These are phyloP conservation scores for Penicillium soppii DNA, from an alignment of 495 filamentous ascomycete species.

Conservation along the genomic window DNA sequence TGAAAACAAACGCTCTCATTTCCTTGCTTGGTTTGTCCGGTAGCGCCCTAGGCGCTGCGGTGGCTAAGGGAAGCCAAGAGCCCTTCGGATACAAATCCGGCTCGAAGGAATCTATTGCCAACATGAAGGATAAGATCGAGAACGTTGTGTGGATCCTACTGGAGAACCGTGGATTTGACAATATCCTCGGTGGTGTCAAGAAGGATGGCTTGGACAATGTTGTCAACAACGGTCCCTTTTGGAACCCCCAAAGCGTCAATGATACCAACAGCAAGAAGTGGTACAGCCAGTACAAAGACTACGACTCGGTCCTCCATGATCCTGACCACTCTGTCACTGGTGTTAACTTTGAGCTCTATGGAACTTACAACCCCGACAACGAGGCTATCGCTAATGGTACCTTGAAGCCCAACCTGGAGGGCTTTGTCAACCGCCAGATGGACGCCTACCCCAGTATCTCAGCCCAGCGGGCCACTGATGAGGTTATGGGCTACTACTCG, in stretches of 20 bases:
- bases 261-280: slow-evolving; percentile 34
- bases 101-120: slow-evolving; percentile 32
- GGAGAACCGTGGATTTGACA: slow-evolving; percentile 50
- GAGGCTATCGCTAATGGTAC: slow-evolving; percentile 33
- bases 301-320: slow-evolving; percentile 48
- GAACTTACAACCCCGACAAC: slow-evolving; percentile 44
- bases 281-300: slow-evolving; percentile 41
- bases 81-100: slow-evolving; percentile 28
- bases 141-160: slow-evolving; percentile 46
- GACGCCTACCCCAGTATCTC: slow-evolving; percentile 27
- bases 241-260: slow-evolving; percentile 38
- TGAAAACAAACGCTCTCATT: slow-evolving; percentile 26
- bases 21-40: slow-evolving; percentile 25
- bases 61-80: slow-evolving; percentile 3
- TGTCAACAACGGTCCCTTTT: slow-evolving; percentile 45
- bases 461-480: slow-evolving; percentile 33
- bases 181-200: slow-evolving; percentile 42
- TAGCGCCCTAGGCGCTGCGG: slow-evolving; percentile 20
- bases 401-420: slow-evolving; percentile 35
- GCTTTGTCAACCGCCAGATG: slow-evolving; percentile 52
- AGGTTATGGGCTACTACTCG: slow-evolving; percentile 55
- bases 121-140: slow-evolving; percentile 46
- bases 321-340: slow-evolving; percentile 52
- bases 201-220: slow-evolving; percentile 40
- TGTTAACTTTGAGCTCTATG: slow-evolving; percentile 52